Percentiles rank a stretch among this genome's conserved stretches.
phyloP scores from a whole-genome alignment of 2,329 filamentous ascomycete species.

The Fusarium sp. region DNA sequence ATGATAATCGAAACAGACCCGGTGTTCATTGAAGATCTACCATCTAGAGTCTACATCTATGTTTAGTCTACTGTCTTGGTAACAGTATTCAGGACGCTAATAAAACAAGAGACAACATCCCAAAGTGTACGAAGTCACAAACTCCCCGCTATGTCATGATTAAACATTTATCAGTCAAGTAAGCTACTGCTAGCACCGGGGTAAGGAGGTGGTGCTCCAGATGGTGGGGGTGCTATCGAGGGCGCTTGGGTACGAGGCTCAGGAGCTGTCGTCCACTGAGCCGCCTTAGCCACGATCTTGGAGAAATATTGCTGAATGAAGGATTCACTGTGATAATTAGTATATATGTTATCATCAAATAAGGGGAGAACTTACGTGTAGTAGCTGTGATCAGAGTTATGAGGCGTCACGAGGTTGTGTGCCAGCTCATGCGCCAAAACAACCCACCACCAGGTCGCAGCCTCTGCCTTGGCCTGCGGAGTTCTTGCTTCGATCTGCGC shows the following conservation, averaged over 20 bases:
- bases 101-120: constrained; percentile 2
- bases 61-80: constrained; percentile 1
- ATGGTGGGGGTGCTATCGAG: constrained; percentile 37
- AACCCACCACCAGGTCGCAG: constrained; percentile 90
- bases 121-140: constrained; percentile 20
- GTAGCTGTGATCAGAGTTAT: constrained; percentile 83
- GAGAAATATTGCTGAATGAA: constrained; percentile 83
- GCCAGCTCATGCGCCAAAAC: constrained; percentile 96
- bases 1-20: neutral
- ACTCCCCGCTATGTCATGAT: constrained; percentile 33
- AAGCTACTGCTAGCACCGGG: constrained; percentile 31
- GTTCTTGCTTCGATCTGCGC: constrained; percentile 54
- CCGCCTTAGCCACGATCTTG: constrained; percentile 71
- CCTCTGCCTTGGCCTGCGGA: constrained; percentile 70
- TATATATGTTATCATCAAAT: neutral
- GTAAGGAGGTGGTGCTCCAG: constrained; percentile 35
- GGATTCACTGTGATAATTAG: constrained; percentile 68
- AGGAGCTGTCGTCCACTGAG: constrained; percentile 49
- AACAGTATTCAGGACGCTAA: constrained; percentile 2
- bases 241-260: constrained; percentile 15
- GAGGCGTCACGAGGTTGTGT: constrained; percentile 86
- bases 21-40: neutral
- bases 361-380: constrained; percentile 70
- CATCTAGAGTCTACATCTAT: constrained; percentile 33
- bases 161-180: constrained; percentile 35